Conservation (phyloP, 257 asterid genomes). For the Capsicum baccatum region DNA sequence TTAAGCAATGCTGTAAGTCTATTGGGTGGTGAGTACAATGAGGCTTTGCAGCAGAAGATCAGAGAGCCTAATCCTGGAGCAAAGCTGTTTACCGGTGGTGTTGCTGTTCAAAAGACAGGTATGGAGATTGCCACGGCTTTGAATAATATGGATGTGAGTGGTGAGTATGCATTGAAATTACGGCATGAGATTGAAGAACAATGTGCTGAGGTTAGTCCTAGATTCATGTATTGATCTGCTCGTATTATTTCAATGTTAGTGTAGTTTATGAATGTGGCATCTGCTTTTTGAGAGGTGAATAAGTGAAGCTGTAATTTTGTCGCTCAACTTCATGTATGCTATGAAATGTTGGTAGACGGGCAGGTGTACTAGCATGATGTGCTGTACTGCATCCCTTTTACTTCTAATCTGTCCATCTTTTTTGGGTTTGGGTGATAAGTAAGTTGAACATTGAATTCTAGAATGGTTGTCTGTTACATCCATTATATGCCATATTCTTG, state of each 20-base stretch:
- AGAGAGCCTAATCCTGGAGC: conserved; percentile 92
- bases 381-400: too few species aligned
- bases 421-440: neutral
- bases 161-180: conserved; percentile 86
- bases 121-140: conserved; percentile 85
- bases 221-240: neutral
- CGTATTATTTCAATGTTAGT: neutral
- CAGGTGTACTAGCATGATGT: neutral
- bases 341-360: neutral
- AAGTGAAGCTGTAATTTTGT: neutral
- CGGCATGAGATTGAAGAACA: conserved; percentile 95
- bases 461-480: neutral
- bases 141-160: conserved; percentile 92
- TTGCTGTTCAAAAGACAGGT: conserved; percentile 88
- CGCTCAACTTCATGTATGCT: neutral
- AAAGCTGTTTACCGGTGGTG: conserved; percentile 87
- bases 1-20: conserved; percentile 85
- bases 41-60: conserved; percentile 88
- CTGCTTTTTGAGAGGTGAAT: neutral
- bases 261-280: conserved; percentile 20
- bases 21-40: conserved; percentile 82
- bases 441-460: conserved; percentile 4
- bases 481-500: neutral
- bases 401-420: too few species aligned
- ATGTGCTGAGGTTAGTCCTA: conserved; percentile 68